Evolutionary conservation across 2,329 filamentous ascomycete genomes (phyloP), one percentile per base, ranked within the genome.

Genomic region (Curvularia eragrostidis): DNA sequence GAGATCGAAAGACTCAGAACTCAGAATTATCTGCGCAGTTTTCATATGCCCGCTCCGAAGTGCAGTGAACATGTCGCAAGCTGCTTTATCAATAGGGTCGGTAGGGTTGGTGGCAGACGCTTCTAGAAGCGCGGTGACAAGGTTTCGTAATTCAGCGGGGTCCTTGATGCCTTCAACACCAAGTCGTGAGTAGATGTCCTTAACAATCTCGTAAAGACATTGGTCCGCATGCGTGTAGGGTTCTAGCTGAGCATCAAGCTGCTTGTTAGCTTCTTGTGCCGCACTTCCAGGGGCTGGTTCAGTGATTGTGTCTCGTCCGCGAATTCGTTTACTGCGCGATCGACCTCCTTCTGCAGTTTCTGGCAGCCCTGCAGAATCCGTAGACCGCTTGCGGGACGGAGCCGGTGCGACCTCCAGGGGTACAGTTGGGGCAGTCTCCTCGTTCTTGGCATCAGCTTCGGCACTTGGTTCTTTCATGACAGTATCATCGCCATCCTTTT

Each of bases 311-410:
- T 87, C 86, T 59, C 87, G 81, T 28, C 85, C 84, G 51, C 85
- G 82, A 18, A 86, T 82, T 34, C 87, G 81, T 66, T 86, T 86
- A 70, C 86, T 88, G 66, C 86, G 85, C 12, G 79, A 77, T 47
- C 86, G 81, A 19, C 82, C 81, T 48, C 83, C 83, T 59, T 88
- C 86, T 12, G 77, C 77, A 12, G 79, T 80, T 50, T 88, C 87
- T 2, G 85, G 81, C 26, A 87, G 78, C 9, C 83, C 84, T 48
- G 85, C 83, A 19, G 83, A 84, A 50, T 87, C 84, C 13, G 84
- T 85, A 2, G 86, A 88, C 55, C 87, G 79, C 71, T 89, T 89
- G 19, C 86, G 81, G 21, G 80, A 80, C 10, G 77, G 77, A 4
- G 75, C 67, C 47, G 68, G 75, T n/a, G 78, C 71, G 47, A 62